Evolutionary conservation across 805 yeast species (phyloP).

Genomic region (Kuraishia capsulata): DNA sequence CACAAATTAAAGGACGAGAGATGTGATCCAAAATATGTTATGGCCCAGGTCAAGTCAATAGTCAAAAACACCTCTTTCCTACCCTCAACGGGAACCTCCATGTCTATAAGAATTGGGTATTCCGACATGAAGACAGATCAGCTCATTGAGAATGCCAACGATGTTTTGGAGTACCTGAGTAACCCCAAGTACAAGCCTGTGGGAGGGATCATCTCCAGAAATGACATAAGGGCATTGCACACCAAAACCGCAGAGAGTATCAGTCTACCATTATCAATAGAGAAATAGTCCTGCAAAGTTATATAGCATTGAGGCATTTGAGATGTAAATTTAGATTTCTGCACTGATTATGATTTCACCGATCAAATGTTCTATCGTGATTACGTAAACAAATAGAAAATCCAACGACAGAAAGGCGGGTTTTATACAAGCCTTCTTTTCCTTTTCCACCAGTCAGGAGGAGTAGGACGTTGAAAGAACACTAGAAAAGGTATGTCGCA

Average conservation of each 20-base stretch:
- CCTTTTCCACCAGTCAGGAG: too few species aligned
- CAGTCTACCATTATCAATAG: conserved; percentile 44
- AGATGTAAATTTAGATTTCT: too few species aligned
- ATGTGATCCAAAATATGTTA: conserved; percentile 58
- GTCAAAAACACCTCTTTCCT: conserved; percentile 54
- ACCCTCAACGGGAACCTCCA: conserved; percentile 50
- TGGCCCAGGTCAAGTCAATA: conserved; percentile 56
- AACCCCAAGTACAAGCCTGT: conserved; percentile 35
- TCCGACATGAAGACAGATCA: conserved; percentile 32
- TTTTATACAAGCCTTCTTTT: too few species aligned
- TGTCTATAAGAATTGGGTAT: conserved; percentile 53
- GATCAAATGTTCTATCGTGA: too few species aligned
- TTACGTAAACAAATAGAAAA: too few species aligned
- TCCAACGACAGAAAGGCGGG: too few species aligned
- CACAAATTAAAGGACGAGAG: conserved; percentile 44
- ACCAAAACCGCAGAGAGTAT: conserved; percentile 61
- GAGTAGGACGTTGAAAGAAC: too few species aligned
- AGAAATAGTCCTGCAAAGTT: not conserved
- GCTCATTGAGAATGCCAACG: conserved; percentile 42
- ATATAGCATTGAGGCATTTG: not conserved
- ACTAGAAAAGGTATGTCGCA: too few species aligned
- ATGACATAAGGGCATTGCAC: conserved; percentile 40
- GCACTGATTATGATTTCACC: too few species aligned
- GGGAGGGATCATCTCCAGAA: conserved; percentile 45
- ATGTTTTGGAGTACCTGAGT: conserved; percentile 39